Evolutionary conservation across 305 asterid genomes (phyloP), one percentile per base, ranked within the genome.

Genomic region (Solanum hybrid): DNA sequence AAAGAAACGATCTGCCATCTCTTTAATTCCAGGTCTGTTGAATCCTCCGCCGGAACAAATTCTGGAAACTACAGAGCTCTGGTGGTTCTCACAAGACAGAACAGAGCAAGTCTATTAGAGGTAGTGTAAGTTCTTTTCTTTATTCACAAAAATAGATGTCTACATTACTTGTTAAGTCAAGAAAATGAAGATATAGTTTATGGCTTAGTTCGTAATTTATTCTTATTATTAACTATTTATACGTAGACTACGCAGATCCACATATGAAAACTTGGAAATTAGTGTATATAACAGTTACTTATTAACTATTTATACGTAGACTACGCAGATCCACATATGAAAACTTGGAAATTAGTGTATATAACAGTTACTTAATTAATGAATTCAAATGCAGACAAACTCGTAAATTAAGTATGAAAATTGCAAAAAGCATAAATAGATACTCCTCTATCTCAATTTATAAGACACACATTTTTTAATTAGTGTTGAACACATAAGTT

Each of bases 1-100:
- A 87, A 97, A 95, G 95, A 89, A 97, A 80, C 99, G 98, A 89
- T 95, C 97, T 9, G 93, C 95, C 97, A 95, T 95, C 41, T 89
- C 78, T 76, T 73, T 32, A 38, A 51, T 90, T 88, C 92, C 87
- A 95, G 90, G 11, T 90, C 94, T 86, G 89, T 93, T 24, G 93
- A 93, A 87, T 94, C 92, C 87, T 89, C 94, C 87, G 88, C 93
- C 10, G 93, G 93, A 87, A 94, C 92, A 87, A 92, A 77, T 90
- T 92, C 94, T 87, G 95, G 93, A 68, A 92, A 92, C 10, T 87
- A 84, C 94, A 94, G 90, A 88, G 85, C 57, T 90, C 97, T 31
- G 92, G 92, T 51, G 97, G 95, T 80, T 94, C 97, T 33, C 91
- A 94, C 77, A 90, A 91, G 84, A 85, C 91, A 5, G 94, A 94